Evolutionary conservation across 345 rosid species (phyloP), one percentile per base, ranked within the genome.

Genomic region (Eucalyptus sp.): DNA sequence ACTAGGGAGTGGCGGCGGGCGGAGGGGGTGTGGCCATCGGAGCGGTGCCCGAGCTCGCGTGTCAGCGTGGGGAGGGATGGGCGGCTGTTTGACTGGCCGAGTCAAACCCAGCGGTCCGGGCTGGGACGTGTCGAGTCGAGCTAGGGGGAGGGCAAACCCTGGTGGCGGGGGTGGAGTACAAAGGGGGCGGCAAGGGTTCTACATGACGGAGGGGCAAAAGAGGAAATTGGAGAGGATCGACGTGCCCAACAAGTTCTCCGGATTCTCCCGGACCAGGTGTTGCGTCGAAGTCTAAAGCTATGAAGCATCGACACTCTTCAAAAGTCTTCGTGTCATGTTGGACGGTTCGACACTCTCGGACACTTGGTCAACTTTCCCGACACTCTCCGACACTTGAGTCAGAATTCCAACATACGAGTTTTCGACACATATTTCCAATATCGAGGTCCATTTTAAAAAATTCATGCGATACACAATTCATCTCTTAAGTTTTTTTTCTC

Each of bases 221-320:
- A 54, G 86, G 52, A 90, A 94, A 89, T 88, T 90, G 79, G 91
- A 91, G 85, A 93, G 88, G 86, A 58, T 95, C 1, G n/a, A 52
- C 7, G 92, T 91, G 33, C 90, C 92, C 0, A 91, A 68, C 9
- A 94, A 90, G 84, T 96, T 92, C 68, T 58, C 89, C 24, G 94
- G 94, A 44, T 90, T 93, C 60, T 94, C 93, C 24, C 94, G 91
- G 31, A 91, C 95, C 8, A 92, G 95, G 22, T 94, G 98, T 88
- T 90, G 87, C 49, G 89, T 90, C 14, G 93, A 95, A 90, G 89
- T 94, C 33, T 94, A 60, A 10, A 50, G 51, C 16, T 13, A 50
- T 1, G 3, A 13, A 50, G 6, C 16, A 50, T 6, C 3, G 1
- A 50, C 0, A 50, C 16, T 11, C 11, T 49, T 49, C 13, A 11